Evolutionary conservation across 78 protist genomes (phyloP).

Genomic region (Mantamonas sphyraenae): DNA sequence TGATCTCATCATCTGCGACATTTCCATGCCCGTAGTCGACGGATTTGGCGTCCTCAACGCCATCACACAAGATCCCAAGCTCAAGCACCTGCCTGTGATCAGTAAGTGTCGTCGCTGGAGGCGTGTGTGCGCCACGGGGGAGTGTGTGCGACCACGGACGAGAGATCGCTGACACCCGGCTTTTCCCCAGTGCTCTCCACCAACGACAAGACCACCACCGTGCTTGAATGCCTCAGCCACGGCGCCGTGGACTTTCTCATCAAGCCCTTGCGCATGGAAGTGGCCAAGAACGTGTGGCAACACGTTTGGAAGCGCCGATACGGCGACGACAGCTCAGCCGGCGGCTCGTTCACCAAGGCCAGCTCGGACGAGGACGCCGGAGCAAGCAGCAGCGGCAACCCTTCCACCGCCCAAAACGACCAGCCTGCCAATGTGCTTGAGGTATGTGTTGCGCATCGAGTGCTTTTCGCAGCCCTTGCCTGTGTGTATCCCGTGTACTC

Average conservation of each 20-base stretch:
- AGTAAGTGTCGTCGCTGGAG: background rate
- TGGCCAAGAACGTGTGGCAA: background rate
- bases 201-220: background rate
- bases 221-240: background rate
- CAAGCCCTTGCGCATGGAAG: background rate
- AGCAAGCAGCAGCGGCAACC: no score
- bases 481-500: no score
- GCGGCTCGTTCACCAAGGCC: no score
- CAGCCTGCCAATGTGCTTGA: no score
- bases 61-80: background rate
- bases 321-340: no score
- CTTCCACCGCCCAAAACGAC: no score
- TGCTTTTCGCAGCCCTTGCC: no score
- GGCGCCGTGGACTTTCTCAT: background rate
- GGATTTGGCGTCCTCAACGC: background rate
- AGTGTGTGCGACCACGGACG: background rate
- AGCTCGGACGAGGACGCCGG: no score
- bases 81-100: background rate
- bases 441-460: no score
- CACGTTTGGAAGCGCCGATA: background rate
- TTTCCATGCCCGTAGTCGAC: background rate
- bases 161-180: no score
- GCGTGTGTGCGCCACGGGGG: background rate
- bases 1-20: background rate
- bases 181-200: background rate